Evolutionary conservation across 352 stramenopile species (phyloP), one percentile per base, ranked within the genome.

Genomic region (Pythium dissimile): DNA sequence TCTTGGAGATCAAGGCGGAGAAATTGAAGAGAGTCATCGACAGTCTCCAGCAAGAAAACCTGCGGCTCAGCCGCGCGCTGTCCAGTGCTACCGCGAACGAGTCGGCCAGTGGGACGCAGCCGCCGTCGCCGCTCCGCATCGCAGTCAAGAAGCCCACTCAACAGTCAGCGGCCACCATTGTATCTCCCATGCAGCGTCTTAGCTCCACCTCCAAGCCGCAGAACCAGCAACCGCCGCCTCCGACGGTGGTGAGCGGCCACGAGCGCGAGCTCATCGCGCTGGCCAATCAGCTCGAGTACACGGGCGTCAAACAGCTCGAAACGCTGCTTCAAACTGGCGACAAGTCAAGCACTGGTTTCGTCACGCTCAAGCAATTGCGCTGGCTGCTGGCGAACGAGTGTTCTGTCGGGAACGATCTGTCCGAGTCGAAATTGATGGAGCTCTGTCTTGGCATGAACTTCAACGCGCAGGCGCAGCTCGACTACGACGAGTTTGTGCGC

Each of bases 361-460:
- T 89, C 8, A 73, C 57, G 10, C 64, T 87, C 38, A 79, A 80
- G 48, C 64, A 87, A 20, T 47, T 89, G 16, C 67, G 65, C 5
- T 83, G 60, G 58, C 38, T 81, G 10, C 55, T 89, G 12, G 43
- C 28, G 0, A 66, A 86, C 27, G 59, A 67, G 24, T 64, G 56
- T 24, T 37, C 64, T 1, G 71, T 84, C 13, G 30, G 67, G 1
- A 23, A 82, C 2, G 45, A 72, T 0, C 50, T 79, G 11, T 66
- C 45, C 16, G 72, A 87, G 42, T 52, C 51, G 0, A 46, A 60
- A 15, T 55, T 89, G 11, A 73, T 86, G 41, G 74, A 89, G 38
- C 62, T 81, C 0, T 89, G 79, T 49, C 54, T 89, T 27, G 79
- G 79, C 8, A 76, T 89, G 62, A 85, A 72, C 16, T 86, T 87